Percentiles rank a stretch among this genome's conserved stretches.
phyloP scores from a whole-genome alignment of 345 rosid genomes.

The Garcia nutans region DNA sequence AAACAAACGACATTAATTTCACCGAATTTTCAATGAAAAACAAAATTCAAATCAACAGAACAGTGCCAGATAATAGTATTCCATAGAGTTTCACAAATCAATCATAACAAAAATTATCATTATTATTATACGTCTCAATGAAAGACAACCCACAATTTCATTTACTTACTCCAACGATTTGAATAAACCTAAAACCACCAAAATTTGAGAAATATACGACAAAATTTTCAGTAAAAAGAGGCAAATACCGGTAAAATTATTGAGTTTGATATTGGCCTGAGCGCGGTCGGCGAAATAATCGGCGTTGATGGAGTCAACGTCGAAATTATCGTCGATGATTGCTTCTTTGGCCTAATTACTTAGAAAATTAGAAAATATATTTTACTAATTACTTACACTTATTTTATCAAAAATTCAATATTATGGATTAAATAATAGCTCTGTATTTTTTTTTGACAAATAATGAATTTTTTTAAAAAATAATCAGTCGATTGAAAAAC shows the following conservation, averaged over 20 bases:
- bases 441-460: too few species aligned
- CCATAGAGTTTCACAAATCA: not conserved
- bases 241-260: constrained; percentile 55
- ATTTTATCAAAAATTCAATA: too few species aligned
- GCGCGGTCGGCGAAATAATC: constrained; percentile 83
- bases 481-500: too few species aligned
- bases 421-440: too few species aligned
- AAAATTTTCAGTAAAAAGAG: too few species aligned
- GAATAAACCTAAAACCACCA: not conserved
- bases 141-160: not conserved
- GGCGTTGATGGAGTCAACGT: constrained; percentile 55
- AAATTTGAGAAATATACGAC: not conserved
- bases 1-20: not conserved
- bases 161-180: too few species aligned
- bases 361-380: too few species aligned
- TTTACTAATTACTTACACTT: too few species aligned
- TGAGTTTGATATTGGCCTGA: constrained; percentile 79
- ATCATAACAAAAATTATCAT: not conserved
- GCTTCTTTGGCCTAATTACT: constrained; percentile 89
- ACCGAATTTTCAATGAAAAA: not conserved
- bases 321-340: constrained; percentile 80
- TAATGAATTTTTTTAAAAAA: too few species aligned
- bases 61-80: not conserved
- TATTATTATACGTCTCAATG: not conserved
- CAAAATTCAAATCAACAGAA: not conserved